Evolutionary conservation across 148 eudicot genomes (phyloP), one percentile per base, ranked within the genome.

Genomic region (Vaccinium vitisidaea): DNA sequence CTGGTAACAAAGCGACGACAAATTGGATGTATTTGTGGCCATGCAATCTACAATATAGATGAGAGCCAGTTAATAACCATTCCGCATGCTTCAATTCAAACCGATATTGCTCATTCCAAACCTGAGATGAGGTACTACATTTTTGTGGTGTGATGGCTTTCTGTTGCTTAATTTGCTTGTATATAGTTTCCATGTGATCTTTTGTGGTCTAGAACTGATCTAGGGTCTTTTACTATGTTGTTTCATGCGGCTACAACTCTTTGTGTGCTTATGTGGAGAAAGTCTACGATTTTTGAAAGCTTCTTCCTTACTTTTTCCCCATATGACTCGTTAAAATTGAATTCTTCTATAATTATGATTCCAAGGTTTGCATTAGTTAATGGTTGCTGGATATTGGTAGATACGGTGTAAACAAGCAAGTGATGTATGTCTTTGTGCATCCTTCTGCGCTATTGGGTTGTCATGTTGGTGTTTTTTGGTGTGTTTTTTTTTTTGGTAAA

Each of bases 1-100:
- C 85, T 97, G 90, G 98, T 97, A 15, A 95, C 95, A 19, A 95
- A 94, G 86, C 91, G 98, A 32, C 86, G 93, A 69, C 98, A 97
- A 89, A 94, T 97, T 87, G 99, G 99, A 75, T 90, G 90, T 75
- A 89, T 97, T 77, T 95, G 99, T 89, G 99, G 99, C 76, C 98
- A 97, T 93, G 96, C 98, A n/a, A 91, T 97, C 67, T 97, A 95
- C 85, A 82, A 93, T 69, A 97, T 97, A 88, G 96, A 94, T 73
- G 98, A 97, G 88, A 95, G 93, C 86, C 98, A 97, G 83, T 85
- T 97, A 84, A 93, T 97, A n/a, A 90, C 96, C 30, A 93, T 97
- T 82, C 99, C 99, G 13, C 98, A 95, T 85, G 89, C 89, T 27
- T 91, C 99, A 27, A 90, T 97, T 85, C 98, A 92, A 90, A 92